Evolutionary conservation across 202 grass and related monocot species (phyloP).

Genomic region (Sporobolus alterniflorus): DNA sequence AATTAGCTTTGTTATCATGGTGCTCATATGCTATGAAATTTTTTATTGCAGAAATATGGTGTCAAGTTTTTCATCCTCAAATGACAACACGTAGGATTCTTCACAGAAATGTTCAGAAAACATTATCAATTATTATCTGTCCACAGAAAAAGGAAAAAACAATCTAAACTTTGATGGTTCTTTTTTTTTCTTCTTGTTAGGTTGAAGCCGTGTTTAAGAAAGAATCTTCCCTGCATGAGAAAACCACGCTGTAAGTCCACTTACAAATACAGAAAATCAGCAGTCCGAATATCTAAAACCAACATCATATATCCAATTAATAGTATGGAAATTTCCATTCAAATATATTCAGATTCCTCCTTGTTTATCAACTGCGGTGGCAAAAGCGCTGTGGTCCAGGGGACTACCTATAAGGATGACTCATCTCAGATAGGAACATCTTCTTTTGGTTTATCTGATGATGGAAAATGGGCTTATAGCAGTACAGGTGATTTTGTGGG

Average conservation of each 20-base stretch:
- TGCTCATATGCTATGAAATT: conserved; percentile 18
- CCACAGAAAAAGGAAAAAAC: conserved; percentile 5
- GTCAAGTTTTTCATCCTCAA: conserved; percentile 73
- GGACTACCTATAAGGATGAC: conserved; percentile 62
- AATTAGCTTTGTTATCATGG: conserved; percentile 27
- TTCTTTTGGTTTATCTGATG: conserved; percentile 44
- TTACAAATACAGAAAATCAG: neutral
- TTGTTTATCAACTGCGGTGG: conserved; percentile 93
- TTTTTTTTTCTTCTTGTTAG: conserved; percentile 46
- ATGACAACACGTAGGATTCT: conserved; percentile 63
- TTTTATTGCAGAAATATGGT: conserved; percentile 84
- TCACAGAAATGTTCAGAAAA: conserved; percentile 1
- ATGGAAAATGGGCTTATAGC: conserved; percentile 84
- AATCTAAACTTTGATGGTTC: neutral
- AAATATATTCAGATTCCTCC: conserved; percentile 67
- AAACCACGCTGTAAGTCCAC: conserved; percentile 70
- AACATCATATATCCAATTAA: neutral
- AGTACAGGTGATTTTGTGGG: conserved; percentile 93
- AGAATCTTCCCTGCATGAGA: conserved; percentile 67
- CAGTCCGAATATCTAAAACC: neutral
- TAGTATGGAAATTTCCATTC: conserved; percentile 23
- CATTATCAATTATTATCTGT: conserved; percentile 25
- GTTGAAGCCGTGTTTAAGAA: conserved; percentile 66
- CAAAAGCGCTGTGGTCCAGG: conserved; percentile 43
- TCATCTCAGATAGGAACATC: conserved; percentile 72